Conservation (phyloP, 2,329 filamentous ascomycete species). For the Fusarium brevicatenulatum region DNA sequence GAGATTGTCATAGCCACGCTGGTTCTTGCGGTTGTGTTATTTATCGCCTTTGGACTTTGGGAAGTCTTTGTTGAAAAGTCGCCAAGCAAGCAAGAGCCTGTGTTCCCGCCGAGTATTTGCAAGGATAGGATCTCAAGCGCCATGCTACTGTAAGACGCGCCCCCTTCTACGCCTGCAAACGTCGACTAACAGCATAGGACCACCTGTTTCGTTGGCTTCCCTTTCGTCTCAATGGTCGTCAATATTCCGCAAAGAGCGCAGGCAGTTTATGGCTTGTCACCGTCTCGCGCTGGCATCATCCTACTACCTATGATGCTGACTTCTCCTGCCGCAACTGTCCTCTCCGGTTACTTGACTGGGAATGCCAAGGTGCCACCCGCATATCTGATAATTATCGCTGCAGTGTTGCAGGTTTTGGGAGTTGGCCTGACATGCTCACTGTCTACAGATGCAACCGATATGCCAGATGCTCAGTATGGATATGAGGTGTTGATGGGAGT, state of each 20-base stretch:
- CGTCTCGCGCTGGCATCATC: not conserved
- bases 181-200: no score
- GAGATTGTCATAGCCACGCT: not conserved
- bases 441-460: not conserved
- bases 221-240: slow-evolving; percentile 12
- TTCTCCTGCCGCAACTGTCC: not conserved
- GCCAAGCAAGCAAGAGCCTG: not conserved
- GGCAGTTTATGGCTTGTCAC: not conserved
- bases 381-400: not conserved
- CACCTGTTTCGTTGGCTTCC: not conserved
- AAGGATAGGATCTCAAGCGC: slow-evolving; percentile 10
- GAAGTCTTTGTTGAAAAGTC: not conserved
- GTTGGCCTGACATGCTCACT: slow-evolving; percentile 2
- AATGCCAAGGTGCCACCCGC: not conserved
- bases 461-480: slow-evolving; percentile 1
- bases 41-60: not conserved
- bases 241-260: slow-evolving; percentile 5
- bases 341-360: not conserved
- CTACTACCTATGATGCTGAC: slow-evolving; percentile 8
- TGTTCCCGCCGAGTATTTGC: slow-evolving; percentile 8
- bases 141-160: not conserved
- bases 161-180: no score
- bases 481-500: slow-evolving; percentile 7
- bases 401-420: not conserved
- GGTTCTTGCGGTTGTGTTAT: not conserved